A percentile compares a stretch with the other conserved stretches of the same genome.
phyloP scores from a whole-genome alignment of 148 eudicot genomes.

The Rhododendron williamsianum region DNA sequence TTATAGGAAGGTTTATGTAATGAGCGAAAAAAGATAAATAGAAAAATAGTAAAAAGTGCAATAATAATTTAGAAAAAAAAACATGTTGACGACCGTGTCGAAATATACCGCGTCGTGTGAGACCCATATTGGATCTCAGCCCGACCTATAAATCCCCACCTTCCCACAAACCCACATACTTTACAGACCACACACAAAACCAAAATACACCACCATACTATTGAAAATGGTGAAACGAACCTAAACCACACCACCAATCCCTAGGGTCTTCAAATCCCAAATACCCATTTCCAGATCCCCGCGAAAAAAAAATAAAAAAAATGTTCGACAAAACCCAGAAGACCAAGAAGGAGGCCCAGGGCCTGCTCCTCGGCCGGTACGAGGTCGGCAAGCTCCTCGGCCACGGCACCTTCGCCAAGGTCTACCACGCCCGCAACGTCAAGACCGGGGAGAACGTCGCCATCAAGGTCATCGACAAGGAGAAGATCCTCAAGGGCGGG shows the following conservation, averaged over 20 bases:
- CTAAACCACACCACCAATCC: background rate
- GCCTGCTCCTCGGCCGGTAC: conserved; percentile 43
- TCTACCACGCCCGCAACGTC: conserved; percentile 44
- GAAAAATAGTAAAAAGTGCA: too few relatives aligned
- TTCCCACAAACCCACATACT: background rate
- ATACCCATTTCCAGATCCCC: background rate
- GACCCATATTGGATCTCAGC: too few relatives aligned
- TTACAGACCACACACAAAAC: background rate
- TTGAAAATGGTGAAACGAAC: background rate
- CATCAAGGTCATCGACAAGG: conserved; percentile 55
- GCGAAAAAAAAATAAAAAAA: too few relatives aligned
- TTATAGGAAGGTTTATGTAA: too few relatives aligned
- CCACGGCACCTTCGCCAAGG: conserved; percentile 58
- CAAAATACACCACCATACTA: background rate
- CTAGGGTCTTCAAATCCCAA: background rate
- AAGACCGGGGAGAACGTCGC: conserved; percentile 38
- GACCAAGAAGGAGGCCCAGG: conserved; percentile 18
- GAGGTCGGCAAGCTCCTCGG: conserved; percentile 50
- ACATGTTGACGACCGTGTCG: too few relatives aligned
- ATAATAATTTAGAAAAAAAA: too few relatives aligned
- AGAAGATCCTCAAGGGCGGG: conserved; percentile 54
- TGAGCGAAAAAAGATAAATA: too few relatives aligned
- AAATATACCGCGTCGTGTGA: too few relatives aligned
- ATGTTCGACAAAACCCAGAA: conserved; percentile 4
- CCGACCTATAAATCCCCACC: background rate